Base-by-base conservation (phyloP, 306 rosid genomes). In the Quercus bicolor region DNA sequence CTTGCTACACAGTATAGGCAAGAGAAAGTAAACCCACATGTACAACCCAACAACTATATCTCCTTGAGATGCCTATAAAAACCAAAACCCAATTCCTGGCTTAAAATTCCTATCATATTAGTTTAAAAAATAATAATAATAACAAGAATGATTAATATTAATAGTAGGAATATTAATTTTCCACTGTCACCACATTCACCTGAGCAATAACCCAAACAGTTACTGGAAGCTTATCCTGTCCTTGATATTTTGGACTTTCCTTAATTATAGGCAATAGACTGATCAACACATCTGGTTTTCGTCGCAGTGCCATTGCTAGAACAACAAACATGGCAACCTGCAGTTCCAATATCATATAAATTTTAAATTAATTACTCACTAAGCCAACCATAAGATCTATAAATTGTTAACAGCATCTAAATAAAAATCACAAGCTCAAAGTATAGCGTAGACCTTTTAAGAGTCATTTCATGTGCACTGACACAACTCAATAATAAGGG, bases 301-400 rank as follows among this genome's bases (percentile, higher is more conserved):
- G 70, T 73, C 84, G 72, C 43, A 84, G 80, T 52, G 77, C 80
- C 87, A 87, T 78, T 2, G 90, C 87, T 79, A 87, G 62, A 59
- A 81, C 90, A 81, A 73, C 74, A 84, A 87, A 87, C 56, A 87
- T 73, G 78, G 90, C 87, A 69, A 84, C 90, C 90, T 87, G 80
- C 79, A 87, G 68, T 61, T 66, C 53, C 79, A 59, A 65, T 33
- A 14, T 59, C 61, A 43, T 55, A 68, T 62, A 26, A 53, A 24
- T 54, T 78, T 75, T 26, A 70, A 45, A 77, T 37, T 70, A 55
- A 26, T 23, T 51, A 75, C 14, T 75, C 64, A 19, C 56, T 74
- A 23, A 28, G 73, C 16, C n/a, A 0, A 33, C 31, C 43, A 51
- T 64, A 61, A 68, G 43, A 68, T n/a, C 13, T 28, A 14, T 8